Evolutionary conservation across 176 grass and related monocot genomes (phyloP).

Genomic region (Aegilops sharonensis): DNA sequence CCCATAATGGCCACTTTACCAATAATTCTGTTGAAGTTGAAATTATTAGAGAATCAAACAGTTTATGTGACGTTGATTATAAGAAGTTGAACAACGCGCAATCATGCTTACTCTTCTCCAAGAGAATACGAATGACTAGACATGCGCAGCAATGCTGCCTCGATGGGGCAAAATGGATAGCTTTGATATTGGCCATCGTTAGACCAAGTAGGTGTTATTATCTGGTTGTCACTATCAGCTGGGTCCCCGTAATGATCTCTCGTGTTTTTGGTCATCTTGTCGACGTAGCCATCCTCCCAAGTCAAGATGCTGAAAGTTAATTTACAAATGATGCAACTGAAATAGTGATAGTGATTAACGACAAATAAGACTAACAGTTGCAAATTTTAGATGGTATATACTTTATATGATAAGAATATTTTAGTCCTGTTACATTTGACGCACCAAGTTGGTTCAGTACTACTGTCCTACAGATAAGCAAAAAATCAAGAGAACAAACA

Average conservation of each 20-base stretch:
- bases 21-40: constrained; percentile 47
- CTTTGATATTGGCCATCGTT: constrained; percentile 34
- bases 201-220: constrained; percentile 24
- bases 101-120: constrained; percentile 65
- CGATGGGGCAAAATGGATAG: constrained; percentile 32
- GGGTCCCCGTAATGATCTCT: constrained; percentile 17
- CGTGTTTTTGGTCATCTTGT: constrained; percentile 17
- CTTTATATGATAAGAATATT: background rate
- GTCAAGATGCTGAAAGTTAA: constrained; percentile 60
- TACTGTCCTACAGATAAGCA: background rate
- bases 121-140: constrained; percentile 43
- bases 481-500: constrained; percentile 7
- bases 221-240: constrained; percentile 15
- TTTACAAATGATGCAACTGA: background rate
- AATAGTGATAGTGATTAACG: constrained; percentile 1
- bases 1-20: constrained; percentile 58
- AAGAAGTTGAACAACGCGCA: background rate
- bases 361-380: background rate
- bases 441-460: background rate
- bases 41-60: constrained; percentile 27
- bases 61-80: background rate
- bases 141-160: constrained; percentile 49
- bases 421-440: background rate
- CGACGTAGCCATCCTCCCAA: constrained; percentile 60
- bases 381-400: background rate